Evolutionary conservation across 768 basidiomycete species (phyloP).

Genomic region (Ramaria sp.): DNA sequence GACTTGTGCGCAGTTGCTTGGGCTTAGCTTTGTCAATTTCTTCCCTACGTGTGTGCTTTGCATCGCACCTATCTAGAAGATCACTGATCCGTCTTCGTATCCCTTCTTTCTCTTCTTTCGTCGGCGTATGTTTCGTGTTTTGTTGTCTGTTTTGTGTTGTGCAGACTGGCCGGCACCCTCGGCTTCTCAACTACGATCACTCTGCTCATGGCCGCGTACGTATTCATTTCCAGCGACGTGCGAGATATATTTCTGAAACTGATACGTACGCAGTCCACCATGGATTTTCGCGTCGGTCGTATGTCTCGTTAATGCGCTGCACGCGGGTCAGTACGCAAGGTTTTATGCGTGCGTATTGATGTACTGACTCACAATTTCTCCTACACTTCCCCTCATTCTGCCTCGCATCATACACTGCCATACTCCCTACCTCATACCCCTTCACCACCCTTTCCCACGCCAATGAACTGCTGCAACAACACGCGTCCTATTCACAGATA

Average conservation of each 20-base stretch:
- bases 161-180: conserved; percentile 45
- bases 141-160: too few species aligned
- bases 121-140: too few species aligned
- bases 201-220: conserved; percentile 51
- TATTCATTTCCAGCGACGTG: background rate
- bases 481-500: conserved; percentile 23
- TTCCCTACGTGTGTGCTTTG: conserved; percentile 25
- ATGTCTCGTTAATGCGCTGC: conserved; percentile 42
- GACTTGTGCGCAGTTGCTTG: conserved; percentile 10
- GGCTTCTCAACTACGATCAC: conserved; percentile 50
- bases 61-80: too few species aligned
- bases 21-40: conserved; percentile 14
- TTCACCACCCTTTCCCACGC: too few species aligned
- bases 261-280: conserved; percentile 36
- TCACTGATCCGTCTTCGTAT: too few species aligned
- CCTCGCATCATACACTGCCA: too few species aligned
- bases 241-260: too few species aligned
- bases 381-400: too few species aligned
- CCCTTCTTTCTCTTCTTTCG: too few species aligned
- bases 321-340: conserved; percentile 29
- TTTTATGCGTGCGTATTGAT: background rate
- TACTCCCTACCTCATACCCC: too few species aligned
- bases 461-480: too few species aligned
- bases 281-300: conserved; percentile 46
- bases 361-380: too few species aligned